phyloP scores from a whole-genome alignment of 2,329 filamentous ascomycete species.

The Neopestalotiopsis rosae region DNA sequence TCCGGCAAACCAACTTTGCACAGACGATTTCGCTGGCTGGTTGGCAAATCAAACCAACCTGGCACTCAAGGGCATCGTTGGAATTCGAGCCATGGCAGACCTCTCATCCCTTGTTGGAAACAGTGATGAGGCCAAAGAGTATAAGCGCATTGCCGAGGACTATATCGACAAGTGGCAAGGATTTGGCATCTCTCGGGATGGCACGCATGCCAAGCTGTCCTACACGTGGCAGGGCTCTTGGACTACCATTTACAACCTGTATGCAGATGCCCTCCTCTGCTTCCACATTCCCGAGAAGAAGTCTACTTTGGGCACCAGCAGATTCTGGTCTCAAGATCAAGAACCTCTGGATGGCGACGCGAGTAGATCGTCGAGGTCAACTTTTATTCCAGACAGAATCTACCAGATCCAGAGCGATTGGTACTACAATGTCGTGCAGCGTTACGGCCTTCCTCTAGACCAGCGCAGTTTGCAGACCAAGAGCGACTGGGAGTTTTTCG shows the following conservation, averaged over 20 bases:
- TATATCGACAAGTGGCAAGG: slow-evolving; percentile 77
- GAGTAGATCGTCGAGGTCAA: slow-evolving; percentile 29
- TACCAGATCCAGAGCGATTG: slow-evolving; percentile 82
- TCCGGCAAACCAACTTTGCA: slow-evolving; percentile 75
- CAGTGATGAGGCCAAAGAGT: slow-evolving; percentile 63
- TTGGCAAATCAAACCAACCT: slow-evolving; percentile 77
- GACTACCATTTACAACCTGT: slow-evolving; percentile 83
- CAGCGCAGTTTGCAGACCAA: slow-evolving; percentile 85
- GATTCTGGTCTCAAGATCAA: slow-evolving; percentile 29
- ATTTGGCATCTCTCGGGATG: slow-evolving; percentile 72
- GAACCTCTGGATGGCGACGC: slow-evolving; percentile 21
- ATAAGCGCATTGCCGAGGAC: slow-evolving; percentile 64
- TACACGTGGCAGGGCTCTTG: slow-evolving; percentile 84
- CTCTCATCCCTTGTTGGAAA: slow-evolving; percentile 66
- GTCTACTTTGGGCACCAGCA: slow-evolving; percentile 26
- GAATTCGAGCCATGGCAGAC: slow-evolving; percentile 79
- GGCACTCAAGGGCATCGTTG: slow-evolving; percentile 77
- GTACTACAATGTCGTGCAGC: slow-evolving; percentile 80
- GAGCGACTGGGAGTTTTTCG: slow-evolving; percentile 91
- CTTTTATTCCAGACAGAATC: slow-evolving; percentile 75
- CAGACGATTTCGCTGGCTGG: slow-evolving; percentile 80
- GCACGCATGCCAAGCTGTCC: slow-evolving; percentile 75
- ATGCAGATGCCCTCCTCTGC: slow-evolving; percentile 77
- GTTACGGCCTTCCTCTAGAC: slow-evolving; percentile 83
- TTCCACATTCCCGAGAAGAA: slow-evolving; percentile 63